Evolutionary conservation across 805 yeast species (phyloP).

Genomic region (Yarrowia bubula): DNA sequence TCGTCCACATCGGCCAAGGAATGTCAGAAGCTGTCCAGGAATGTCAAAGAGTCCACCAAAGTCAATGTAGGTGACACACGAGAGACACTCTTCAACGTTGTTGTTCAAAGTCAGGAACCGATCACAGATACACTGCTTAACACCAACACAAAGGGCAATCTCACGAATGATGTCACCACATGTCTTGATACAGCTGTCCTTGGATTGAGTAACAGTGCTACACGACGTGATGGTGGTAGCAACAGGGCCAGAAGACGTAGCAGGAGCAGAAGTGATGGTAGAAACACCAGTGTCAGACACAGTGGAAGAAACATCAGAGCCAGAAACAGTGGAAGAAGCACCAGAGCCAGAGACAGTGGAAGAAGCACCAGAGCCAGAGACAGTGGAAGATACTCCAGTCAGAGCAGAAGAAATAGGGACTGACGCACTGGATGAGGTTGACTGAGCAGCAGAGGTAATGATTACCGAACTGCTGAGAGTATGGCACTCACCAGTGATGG

Average conservation of each 20-base stretch:
- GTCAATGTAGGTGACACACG: neutral
- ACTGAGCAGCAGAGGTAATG: no score
- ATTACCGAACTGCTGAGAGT: no score
- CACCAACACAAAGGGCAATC: slow-evolving; percentile 4
- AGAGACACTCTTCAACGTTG: neutral
- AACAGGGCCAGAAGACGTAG: neutral
- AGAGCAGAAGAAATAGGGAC: no score
- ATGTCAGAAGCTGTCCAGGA: neutral
- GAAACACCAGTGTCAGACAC: no score
- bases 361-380: no score
- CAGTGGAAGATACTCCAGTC: no score
- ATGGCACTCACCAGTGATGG: no score
- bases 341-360: no score
- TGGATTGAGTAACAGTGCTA: neutral
- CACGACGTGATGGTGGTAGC: neutral
- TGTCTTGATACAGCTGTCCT: neutral
- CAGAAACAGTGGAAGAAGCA: no score
- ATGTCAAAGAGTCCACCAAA: neutral
- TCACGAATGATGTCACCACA: slow-evolving; percentile 5
- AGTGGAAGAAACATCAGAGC: no score
- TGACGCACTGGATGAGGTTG: no score
- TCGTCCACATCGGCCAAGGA: neutral
- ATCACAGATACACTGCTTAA: slow-evolving; percentile 8
- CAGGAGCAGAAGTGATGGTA: slow-evolving; percentile 4
- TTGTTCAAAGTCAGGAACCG: neutral